Evolutionary conservation across 1,284 basidiomycete species (phyloP), one percentile per base, ranked within the genome.

Genomic region (Rhizoctonia solani): DNA sequence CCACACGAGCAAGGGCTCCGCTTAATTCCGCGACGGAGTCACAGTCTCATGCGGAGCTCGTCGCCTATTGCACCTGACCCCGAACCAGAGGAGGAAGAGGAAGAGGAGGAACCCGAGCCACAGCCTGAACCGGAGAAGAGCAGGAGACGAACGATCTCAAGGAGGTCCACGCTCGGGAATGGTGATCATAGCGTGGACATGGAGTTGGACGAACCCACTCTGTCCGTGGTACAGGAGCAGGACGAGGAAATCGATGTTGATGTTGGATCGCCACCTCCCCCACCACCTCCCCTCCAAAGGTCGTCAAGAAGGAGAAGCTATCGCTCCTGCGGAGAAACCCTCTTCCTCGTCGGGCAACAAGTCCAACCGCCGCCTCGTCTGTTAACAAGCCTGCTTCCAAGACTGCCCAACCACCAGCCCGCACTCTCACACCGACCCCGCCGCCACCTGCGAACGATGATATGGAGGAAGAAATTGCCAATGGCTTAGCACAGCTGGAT

Each of bases 391-490:
- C n/a, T n/a, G n/a, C n/a, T n/a, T n/a, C n/a, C n/a, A n/a, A n/a
- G n/a, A 42, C 39, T 37, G 41, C 41, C 21, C 37, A 21, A 25
- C 30, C 41, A 19, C 58, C 53, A 58, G 2, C 53, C 46, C 42
- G 44, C 19, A 42, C 19, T 14, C 32, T 32, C 25, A 46, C 53
- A 41, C 44, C 37, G n/a, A 19, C 65, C 2, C 54, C 65, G 4
- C 53, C 44, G 25, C 32, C 49, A 1, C 25, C 47, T 8, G 19
- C 13, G 8, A 42, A 54, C 27, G 21, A 23, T n/a, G 54, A 55
- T 23, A 50, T 68, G 56, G 67, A 68, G 54, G 67, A 68, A 27
- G 67, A 68, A 21, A 68, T 68, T 23, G 67, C 67, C 29, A 56
- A 54, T n/a, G 66, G 66, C n/a, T 42, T 68, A 8, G 56, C 42